Conservation (phyloP, 208 protist species). For the Angomonas ambiguus region DNA sequence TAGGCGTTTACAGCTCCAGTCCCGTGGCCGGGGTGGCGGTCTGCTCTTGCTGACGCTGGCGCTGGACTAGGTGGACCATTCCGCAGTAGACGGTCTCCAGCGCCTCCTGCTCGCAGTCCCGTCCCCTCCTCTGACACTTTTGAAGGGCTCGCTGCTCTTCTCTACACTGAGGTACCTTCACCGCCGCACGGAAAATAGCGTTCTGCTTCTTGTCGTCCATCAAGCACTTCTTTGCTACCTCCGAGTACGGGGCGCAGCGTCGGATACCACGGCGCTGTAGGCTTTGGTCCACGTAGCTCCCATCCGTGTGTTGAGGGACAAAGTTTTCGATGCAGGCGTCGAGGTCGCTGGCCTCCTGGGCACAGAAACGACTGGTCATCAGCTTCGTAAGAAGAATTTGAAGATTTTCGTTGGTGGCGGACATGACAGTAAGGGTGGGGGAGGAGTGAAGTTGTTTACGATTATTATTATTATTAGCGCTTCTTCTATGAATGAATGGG, state of each 20-base stretch:
- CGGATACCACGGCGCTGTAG: conserved; percentile 65
- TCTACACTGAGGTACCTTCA: conserved; percentile 54
- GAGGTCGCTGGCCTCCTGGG: conserved; percentile 56
- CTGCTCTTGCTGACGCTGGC: conserved; percentile 33
- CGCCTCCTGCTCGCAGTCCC: conserved; percentile 76
- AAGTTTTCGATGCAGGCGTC: conserved; percentile 87
- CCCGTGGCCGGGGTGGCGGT: conserved; percentile 3
- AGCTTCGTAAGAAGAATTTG: conserved; percentile 84
- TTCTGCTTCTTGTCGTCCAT: conserved; percentile 78
- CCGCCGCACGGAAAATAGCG: conserved; percentile 63
- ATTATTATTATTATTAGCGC: not conserved
- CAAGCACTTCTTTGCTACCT: conserved; percentile 57
- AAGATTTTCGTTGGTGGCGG: conserved; percentile 67
- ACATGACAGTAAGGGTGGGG: too few relatives aligned
- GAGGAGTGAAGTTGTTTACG: conserved; percentile 31
- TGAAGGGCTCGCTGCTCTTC: conserved; percentile 45
- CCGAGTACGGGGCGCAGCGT: conserved; percentile 73
- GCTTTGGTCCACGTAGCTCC: conserved; percentile 78
- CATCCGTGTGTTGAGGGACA: conserved; percentile 63
- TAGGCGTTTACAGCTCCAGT: not conserved
- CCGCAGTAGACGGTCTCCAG: conserved; percentile 81
- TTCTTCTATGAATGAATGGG: not conserved
- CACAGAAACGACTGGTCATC: conserved; percentile 79
- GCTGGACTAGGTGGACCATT: conserved; percentile 74
- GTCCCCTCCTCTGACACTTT: conserved; percentile 42